Evolutionary conservation across 2,329 filamentous ascomycete species (phyloP).

Genomic region (Penicillium freii): DNA sequence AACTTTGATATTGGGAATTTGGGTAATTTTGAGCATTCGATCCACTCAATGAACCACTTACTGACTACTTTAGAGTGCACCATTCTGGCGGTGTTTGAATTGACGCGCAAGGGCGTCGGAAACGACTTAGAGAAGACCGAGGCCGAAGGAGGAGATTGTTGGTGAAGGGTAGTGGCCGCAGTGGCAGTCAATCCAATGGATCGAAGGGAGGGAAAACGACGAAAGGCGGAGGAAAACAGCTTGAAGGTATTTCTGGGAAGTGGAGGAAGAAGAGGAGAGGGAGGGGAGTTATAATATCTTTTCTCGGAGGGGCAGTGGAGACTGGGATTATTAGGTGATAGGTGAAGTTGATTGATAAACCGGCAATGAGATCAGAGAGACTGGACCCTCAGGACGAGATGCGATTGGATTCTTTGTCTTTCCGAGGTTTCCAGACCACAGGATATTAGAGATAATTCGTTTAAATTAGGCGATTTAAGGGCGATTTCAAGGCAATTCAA

Average conservation of each 20-base stretch:
- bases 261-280: slow-evolving; percentile 12
- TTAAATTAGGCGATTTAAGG: neutral
- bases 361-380: slow-evolving; percentile 15
- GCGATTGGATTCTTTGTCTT: slow-evolving; percentile 7
- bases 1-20: neutral
- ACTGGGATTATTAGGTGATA: slow-evolving; percentile 14
- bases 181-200: slow-evolving; percentile 71
- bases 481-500: neutral
- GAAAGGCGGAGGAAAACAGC: slow-evolving; percentile 84
- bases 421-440: slow-evolving; percentile 3
- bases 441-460: neutral
- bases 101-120: slow-evolving; percentile 43
- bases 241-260: slow-evolving; percentile 61
- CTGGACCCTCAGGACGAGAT: slow-evolving; percentile 1
- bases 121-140: slow-evolving; percentile 35
- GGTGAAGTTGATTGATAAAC: slow-evolving; percentile 15
- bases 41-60: slow-evolving; percentile 49
- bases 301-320: slow-evolving; percentile 19
- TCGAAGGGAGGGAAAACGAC: slow-evolving; percentile 65
- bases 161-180: slow-evolving; percentile 66
- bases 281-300: slow-evolving; percentile 10
- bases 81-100: slow-evolving; percentile 49
- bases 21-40: slow-evolving; percentile 14
- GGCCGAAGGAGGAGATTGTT: slow-evolving; percentile 51
- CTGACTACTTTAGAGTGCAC: slow-evolving; percentile 94